Evolutionary conservation across 192 early-diverging fungal species (phyloP).

Genomic region (Coemansia sp.): DNA sequence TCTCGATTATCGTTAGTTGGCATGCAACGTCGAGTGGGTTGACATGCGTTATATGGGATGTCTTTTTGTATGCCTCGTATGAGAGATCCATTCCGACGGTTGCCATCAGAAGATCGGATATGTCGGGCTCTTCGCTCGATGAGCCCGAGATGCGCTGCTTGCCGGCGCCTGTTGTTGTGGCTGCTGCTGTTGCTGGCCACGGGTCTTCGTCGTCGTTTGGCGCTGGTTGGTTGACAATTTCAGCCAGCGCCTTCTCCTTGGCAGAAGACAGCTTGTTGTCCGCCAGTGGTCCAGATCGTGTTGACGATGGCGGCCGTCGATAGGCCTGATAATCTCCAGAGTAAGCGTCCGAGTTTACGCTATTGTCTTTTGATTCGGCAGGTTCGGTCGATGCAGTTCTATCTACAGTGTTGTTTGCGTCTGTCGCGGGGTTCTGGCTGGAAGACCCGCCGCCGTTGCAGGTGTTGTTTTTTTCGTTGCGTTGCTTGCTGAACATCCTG

Average conservation of each 20-base stretch:
- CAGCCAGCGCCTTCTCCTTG: neutral
- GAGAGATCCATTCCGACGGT: conserved; percentile 53
- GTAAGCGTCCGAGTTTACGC: neutral
- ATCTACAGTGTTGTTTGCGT: conserved; percentile 2
- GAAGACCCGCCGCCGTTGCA: neutral
- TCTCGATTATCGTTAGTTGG: conserved; percentile 83
- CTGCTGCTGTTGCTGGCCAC: neutral
- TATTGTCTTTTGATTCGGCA: neutral
- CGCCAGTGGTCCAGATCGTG: neutral
- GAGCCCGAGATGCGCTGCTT: neutral
- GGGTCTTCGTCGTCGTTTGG: neutral
- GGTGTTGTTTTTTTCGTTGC: conserved; percentile 11
- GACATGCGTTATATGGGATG: conserved; percentile 65
- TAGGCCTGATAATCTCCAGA: neutral
- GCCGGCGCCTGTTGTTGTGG: neutral
- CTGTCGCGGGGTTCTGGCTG: neutral
- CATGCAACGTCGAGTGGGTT: conserved; percentile 79
- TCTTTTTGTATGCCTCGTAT: conserved; percentile 62
- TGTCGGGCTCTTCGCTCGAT: conserved; percentile 38
- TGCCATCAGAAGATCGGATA: conserved; percentile 51
- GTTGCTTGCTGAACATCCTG: conserved; percentile 52
- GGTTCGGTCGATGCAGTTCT: neutral
- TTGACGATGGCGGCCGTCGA: neutral
- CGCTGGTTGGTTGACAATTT: neutral
- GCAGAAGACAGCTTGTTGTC: neutral